A percentile compares a stretch with the other conserved stretches of the same genome.
These are phyloP conservation scores for Eucalyptus sp. DNA, from an alignment of 345 rosid species.

Conservation along the genomic window DNA sequence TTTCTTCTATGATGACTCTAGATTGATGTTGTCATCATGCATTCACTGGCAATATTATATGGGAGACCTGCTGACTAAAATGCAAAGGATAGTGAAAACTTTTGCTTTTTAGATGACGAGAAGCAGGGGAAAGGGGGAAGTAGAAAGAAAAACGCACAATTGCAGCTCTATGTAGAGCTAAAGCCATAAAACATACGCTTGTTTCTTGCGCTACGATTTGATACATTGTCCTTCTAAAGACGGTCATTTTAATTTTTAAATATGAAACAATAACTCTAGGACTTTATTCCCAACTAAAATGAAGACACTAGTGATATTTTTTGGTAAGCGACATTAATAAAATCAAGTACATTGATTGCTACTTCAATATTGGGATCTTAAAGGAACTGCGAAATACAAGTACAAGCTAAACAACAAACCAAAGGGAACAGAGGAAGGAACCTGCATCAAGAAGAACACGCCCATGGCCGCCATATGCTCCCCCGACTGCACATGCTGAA, in stretches of 20 bases:
- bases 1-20: neutral
- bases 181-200: neutral
- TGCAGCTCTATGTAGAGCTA: neutral
- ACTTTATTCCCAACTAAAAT: neutral
- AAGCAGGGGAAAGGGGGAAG: neutral
- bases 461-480: conserved; percentile 99
- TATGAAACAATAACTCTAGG: neutral
- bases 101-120: neutral
- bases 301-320: neutral
- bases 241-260: neutral
- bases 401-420: neutral
- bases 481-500: conserved; percentile 98
- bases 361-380: neutral
- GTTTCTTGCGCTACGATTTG: neutral
- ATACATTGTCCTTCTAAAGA: neutral
- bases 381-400: neutral
- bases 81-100: neutral
- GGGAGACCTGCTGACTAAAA: neutral
- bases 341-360: neutral
- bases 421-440: neutral
- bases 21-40: neutral
- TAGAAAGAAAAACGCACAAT: neutral
- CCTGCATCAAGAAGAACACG: conserved; percentile 96
- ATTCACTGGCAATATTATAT: neutral
- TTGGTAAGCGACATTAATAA: neutral